Conservation (phyloP, 2,329 filamentous ascomycete species). For the Pseudogymnoascus sp. region DNA sequence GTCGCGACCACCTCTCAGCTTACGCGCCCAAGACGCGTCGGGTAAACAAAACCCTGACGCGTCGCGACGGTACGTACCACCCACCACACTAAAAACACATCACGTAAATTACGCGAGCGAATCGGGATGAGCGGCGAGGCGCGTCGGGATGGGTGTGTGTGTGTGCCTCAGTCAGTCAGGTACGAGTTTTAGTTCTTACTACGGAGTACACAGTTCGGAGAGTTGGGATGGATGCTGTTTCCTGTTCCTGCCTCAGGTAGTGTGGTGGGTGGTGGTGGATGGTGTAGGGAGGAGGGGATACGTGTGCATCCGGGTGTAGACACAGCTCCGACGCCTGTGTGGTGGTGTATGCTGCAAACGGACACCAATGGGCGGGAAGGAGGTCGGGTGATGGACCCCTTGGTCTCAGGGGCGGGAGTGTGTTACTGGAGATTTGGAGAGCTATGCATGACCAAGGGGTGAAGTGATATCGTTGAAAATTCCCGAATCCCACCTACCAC, state of each 20-base stretch:
- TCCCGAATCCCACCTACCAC: no score
- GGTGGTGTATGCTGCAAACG: neutral
- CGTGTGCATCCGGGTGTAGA: neutral
- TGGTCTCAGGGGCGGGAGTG: neutral
- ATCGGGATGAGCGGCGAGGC: neutral
- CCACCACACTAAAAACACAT: neutral
- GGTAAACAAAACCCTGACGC: neutral
- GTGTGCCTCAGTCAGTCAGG: neutral
- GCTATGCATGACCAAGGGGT: neutral
- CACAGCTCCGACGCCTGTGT: neutral
- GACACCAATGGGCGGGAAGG: neutral
- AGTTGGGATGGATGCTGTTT: no score
- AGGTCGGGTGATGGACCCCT: neutral
- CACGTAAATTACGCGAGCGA: neutral
- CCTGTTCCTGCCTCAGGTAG: neutral
- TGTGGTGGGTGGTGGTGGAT: no score
- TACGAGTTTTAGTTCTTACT: no score
- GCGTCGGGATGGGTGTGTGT: neutral
- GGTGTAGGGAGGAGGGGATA: no score
- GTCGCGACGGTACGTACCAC: neutral
- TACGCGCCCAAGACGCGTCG: neutral
- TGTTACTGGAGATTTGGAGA: neutral
- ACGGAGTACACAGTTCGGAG: no score
- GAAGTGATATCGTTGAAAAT: neutral
- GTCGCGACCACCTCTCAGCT: neutral